These are phyloP conservation scores for Fistulinella staudtii DNA, from an alignment of 1,284 basidiomycete species.

Conservation along the genomic window DNA sequence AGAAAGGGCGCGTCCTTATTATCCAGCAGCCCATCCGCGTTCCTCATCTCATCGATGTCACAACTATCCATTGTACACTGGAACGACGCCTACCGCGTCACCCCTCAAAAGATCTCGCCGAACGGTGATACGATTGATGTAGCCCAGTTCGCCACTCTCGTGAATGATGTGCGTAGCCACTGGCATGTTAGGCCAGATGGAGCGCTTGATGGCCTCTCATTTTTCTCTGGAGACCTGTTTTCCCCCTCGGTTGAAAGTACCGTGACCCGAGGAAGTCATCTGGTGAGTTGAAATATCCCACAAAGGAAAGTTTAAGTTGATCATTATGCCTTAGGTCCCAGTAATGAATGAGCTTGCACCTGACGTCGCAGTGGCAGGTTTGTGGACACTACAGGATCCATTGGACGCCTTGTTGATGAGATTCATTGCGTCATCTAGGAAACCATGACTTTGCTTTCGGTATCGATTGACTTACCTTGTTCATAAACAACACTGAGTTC, in stretches of 20 bases:
- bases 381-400: neutral
- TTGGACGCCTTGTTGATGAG: neutral
- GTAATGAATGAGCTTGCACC: constrained; percentile 73
- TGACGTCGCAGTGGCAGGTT: constrained; percentile 65
- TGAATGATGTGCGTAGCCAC: constrained; percentile 50
- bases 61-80: constrained; percentile 44
- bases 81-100: constrained; percentile 72
- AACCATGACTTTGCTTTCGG: constrained; percentile 65
- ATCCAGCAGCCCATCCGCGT: neutral
- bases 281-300: constrained; percentile 49
- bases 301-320: neutral
- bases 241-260: constrained; percentile 83
- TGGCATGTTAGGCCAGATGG: constrained; percentile 37
- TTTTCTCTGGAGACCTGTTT: constrained; percentile 50
- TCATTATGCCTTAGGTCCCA: constrained; percentile 61
- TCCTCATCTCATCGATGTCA: constrained; percentile 7
- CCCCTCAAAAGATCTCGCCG: constrained; percentile 55
- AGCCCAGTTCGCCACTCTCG: constrained; percentile 45
- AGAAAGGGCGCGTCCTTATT: neutral
- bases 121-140: constrained; percentile 65
- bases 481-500: constrained; percentile 1
- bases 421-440: constrained; percentile 33
- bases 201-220: constrained; percentile 34
- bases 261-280: constrained; percentile 87
- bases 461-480: constrained; percentile 10